Evolutionary conservation across 352 stramenopile genomes (phyloP).

Genomic region (Discostella stelligera): DNA sequence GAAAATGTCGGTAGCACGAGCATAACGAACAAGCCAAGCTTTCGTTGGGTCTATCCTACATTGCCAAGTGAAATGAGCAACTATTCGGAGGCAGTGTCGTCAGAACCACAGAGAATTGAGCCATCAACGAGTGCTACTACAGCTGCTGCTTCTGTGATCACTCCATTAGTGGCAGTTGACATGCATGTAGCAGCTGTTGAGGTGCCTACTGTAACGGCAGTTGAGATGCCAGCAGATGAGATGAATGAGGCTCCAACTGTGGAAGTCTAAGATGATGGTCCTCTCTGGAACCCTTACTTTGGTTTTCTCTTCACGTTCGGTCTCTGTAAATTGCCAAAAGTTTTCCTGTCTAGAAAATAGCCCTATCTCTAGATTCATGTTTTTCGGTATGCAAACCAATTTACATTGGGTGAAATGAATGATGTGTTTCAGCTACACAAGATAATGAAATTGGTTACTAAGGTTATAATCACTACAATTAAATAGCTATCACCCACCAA

Average conservation of each 20-base stretch:
- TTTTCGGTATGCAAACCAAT: background rate
- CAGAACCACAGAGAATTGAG: too few species aligned
- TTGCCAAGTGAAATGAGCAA: conserved; percentile 28
- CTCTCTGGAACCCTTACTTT: too few species aligned
- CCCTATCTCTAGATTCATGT: background rate
- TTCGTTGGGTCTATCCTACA: conserved; percentile 46
- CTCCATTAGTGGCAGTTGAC: too few species aligned
- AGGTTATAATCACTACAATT: too few species aligned
- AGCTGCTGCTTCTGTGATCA: too few species aligned
- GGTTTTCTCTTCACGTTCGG: background rate
- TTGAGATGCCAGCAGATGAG: background rate
- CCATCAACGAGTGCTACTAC: too few species aligned
- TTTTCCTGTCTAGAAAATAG: background rate
- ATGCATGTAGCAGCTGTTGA: background rate
- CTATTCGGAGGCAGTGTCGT: conserved; percentile 6
- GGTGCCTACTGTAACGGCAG: background rate
- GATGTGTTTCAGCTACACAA: too few species aligned
- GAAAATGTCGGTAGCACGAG: conserved; percentile 44
- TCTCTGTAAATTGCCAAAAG: too few species aligned
- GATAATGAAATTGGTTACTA: background rate
- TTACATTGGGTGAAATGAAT: background rate
- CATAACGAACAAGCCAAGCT: conserved; percentile 37
- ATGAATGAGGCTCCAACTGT: background rate
- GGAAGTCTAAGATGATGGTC: background rate
- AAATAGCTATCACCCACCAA: too few species aligned